Evolutionary conservation across 345 rosid species (phyloP).

Genomic region (Dimocarpus longan): DNA sequence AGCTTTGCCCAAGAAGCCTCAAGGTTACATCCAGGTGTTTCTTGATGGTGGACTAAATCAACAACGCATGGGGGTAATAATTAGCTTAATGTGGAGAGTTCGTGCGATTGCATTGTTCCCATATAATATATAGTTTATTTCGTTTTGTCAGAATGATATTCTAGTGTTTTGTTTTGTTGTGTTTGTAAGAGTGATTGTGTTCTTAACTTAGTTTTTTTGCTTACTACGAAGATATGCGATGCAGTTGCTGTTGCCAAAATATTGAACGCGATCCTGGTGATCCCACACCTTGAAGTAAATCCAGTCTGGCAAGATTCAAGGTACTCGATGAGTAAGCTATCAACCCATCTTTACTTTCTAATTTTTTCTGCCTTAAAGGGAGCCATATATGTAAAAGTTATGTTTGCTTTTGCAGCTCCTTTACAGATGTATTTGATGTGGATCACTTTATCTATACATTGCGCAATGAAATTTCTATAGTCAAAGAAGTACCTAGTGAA

Average conservation of each 20-base stretch:
- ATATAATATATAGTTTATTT: background rate
- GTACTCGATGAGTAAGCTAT: constrained; percentile 42
- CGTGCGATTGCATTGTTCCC: background rate
- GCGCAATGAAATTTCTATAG: constrained; percentile 57
- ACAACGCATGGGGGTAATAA: constrained; percentile 96
- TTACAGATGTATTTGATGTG: constrained; percentile 83
- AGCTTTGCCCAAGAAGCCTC: constrained; percentile 64
- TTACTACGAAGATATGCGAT: constrained; percentile 74
- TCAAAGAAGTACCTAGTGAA: constrained; percentile 66
- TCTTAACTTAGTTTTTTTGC: constrained; percentile 11
- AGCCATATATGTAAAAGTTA: background rate
- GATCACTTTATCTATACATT: constrained; percentile 73
- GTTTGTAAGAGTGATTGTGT: background rate
- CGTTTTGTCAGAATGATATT: background rate
- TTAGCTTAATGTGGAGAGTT: background rate
- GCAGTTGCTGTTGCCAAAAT: constrained; percentile 97
- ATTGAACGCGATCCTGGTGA: constrained; percentile 79
- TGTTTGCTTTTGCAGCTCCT: constrained; percentile 58
- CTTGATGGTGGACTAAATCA: constrained; percentile 98
- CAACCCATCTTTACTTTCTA: background rate
- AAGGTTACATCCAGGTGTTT: constrained; percentile 81
- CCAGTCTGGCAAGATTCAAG: constrained; percentile 99
- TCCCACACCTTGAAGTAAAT: constrained; percentile 95
- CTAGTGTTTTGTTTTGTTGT: background rate
- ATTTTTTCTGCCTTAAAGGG: background rate